Percentiles rank a stretch among this genome's conserved stretches.
Conservation (phyloP, 2,329 filamentous ascomycete genomes). For the Tympanopsis confertula region DNA sequence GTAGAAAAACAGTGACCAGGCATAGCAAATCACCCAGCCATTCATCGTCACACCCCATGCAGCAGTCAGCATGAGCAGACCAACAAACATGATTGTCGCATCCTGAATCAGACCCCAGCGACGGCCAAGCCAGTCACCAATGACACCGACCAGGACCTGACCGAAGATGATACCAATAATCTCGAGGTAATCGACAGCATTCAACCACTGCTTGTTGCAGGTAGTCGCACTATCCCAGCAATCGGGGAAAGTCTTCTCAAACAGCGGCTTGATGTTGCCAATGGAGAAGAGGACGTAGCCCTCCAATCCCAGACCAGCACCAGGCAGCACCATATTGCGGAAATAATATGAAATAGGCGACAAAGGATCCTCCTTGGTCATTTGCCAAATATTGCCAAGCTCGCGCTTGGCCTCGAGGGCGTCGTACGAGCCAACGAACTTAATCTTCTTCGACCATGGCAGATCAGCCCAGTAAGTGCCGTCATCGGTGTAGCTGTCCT, state of each 20-base stretch:
- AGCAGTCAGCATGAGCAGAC: constrained; percentile 81
- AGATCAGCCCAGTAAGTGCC: constrained; percentile 92
- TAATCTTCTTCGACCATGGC: constrained; percentile 53
- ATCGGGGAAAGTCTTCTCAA: constrained; percentile 59
- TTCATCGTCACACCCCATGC: constrained; percentile 79
- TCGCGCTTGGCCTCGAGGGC: constrained; percentile 59
- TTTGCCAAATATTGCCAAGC: constrained; percentile 52
- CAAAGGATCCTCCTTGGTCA: constrained; percentile 79
- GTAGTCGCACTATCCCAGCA: constrained; percentile 62
- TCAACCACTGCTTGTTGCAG: constrained; percentile 71
- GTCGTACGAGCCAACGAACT: constrained; percentile 69
- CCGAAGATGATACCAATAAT: constrained; percentile 91
- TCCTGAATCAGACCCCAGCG: constrained; percentile 95
- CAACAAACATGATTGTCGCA: constrained; percentile 85
- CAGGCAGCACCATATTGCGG: constrained; percentile 80
- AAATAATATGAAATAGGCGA: constrained; percentile 79
- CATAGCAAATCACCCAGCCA: constrained; percentile 96
- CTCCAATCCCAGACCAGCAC: constrained; percentile 83
- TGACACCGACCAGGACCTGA: constrained; percentile 75
- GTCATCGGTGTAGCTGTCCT: constrained; percentile 73
- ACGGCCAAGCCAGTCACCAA: constrained; percentile 72
- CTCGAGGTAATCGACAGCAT: constrained; percentile 80
- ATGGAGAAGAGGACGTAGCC: constrained; percentile 96
- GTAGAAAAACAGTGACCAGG: constrained; percentile 14
- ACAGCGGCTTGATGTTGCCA: constrained; percentile 78